These are phyloP conservation scores for Suillus weaverae DNA, from an alignment of 768 basidiomycete genomes.

Conservation along the genomic window DNA sequence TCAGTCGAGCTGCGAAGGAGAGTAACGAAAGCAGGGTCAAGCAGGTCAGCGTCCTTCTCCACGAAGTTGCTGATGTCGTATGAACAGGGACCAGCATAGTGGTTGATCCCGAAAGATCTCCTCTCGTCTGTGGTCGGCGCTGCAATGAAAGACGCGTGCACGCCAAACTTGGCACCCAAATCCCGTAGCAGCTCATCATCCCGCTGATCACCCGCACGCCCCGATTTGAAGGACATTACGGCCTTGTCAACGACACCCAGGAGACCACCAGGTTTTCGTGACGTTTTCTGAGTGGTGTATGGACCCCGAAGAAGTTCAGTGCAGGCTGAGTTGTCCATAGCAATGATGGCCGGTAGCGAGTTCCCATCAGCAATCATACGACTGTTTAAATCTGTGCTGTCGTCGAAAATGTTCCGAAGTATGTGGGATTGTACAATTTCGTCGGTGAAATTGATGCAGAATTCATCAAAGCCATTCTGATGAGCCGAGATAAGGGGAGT, in stretches of 20 bases:
- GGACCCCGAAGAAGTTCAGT: constrained; percentile 61
- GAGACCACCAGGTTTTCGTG: constrained; percentile 57
- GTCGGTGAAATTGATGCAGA: constrained; percentile 58
- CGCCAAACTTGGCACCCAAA: constrained; percentile 45
- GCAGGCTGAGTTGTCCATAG: constrained; percentile 57
- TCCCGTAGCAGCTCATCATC: constrained; percentile 54
- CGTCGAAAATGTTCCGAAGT: constrained; percentile 52
- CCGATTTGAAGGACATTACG: constrained; percentile 47
- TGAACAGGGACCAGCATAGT: constrained; percentile 53
- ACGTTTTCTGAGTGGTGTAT: constrained; percentile 43
- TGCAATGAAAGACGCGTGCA: constrained; percentile 53
- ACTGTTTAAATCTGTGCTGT: constrained; percentile 45
- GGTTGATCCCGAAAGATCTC: constrained; percentile 57
- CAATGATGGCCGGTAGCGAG: constrained; percentile 44
- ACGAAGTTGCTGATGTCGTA: constrained; percentile 53
- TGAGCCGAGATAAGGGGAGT: constrained; percentile 55
- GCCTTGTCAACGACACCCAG: constrained; percentile 56
- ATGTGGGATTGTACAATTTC: constrained; percentile 62
- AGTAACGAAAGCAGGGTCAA: constrained; percentile 56
- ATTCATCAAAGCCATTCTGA: constrained; percentile 61
- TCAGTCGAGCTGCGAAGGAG: constrained; percentile 54
- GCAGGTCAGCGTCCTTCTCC: constrained; percentile 50
- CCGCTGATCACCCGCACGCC: constrained; percentile 47
- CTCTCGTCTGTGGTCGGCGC: constrained; percentile 30
- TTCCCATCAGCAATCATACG: constrained; percentile 53